A percentile compares a stretch with the other conserved stretches of the same genome.
Conservation (phyloP, 441 rosid genomes). For the Viola pubescens region DNA sequence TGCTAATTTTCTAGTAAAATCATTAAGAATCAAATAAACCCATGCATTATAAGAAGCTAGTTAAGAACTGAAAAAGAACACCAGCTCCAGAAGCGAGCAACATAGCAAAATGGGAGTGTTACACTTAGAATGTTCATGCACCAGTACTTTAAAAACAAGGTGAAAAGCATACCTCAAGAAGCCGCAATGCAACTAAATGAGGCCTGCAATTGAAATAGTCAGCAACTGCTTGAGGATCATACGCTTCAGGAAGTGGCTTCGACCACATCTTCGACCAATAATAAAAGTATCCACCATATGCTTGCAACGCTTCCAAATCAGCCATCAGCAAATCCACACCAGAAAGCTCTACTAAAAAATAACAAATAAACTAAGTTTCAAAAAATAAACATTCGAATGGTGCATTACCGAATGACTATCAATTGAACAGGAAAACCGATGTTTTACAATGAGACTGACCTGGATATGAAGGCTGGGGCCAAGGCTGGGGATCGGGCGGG, state of each 20-base stretch:
- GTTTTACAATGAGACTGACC: slow-evolving; percentile 27
- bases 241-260: slow-evolving; percentile 82
- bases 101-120: too few species aligned
- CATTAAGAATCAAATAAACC: too few species aligned
- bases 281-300: slow-evolving; percentile 60
- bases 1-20: too few species aligned
- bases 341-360: slow-evolving; percentile 46
- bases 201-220: slow-evolving; percentile 88
- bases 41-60: too few species aligned
- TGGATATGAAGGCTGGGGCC: slow-evolving; percentile 77
- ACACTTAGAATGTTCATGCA: too few species aligned
- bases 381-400: too few species aligned
- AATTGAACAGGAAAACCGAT: too few species aligned
- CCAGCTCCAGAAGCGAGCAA: not conserved
- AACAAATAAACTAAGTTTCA: not conserved
- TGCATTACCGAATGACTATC: not conserved
- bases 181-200: slow-evolving; percentile 76
- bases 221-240: slow-evolving; percentile 62
- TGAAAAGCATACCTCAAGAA: slow-evolving; percentile 55
- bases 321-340: slow-evolving; percentile 85
- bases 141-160: not conserved
- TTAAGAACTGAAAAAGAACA: too few species aligned
- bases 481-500: slow-evolving; percentile 30
- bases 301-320: slow-evolving; percentile 81
- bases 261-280: slow-evolving; percentile 67